Percentiles rank a stretch among this genome's conserved stretches.
phyloP scores from a whole-genome alignment of 352 stramenopile genomes.

The Phytopythium litorale region DNA sequence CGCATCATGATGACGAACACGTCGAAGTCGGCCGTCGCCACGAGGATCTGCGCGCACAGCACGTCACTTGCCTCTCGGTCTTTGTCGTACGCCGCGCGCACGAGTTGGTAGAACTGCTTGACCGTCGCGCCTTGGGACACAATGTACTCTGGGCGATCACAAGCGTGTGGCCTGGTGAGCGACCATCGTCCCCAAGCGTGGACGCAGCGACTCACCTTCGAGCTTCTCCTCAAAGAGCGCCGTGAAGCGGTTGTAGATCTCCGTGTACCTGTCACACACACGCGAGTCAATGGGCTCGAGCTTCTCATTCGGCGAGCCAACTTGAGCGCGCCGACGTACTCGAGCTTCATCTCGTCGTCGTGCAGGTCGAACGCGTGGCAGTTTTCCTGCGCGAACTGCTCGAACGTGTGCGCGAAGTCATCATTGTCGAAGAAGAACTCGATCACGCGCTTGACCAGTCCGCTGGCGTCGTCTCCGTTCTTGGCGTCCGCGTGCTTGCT shows the following conservation, averaged over 20 bases:
- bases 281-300: neutral
- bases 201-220: conserved; percentile 33
- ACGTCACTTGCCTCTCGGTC: conserved; percentile 61
- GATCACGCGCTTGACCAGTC: conserved; percentile 63
- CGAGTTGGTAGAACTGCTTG: conserved; percentile 61
- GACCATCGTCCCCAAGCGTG: neutral
- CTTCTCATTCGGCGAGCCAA: neutral
- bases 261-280: conserved; percentile 46
- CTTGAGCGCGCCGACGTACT: conserved; percentile 23
- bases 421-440: conserved; percentile 81
- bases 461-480: conserved; percentile 24
- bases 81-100: conserved; percentile 48
- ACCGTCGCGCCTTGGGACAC: conserved; percentile 49
- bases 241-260: conserved; percentile 78
- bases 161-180: neutral
- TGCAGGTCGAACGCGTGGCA: conserved; percentile 65
- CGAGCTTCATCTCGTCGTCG: conserved; percentile 77
- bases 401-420: conserved; percentile 67
- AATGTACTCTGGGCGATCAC: conserved; percentile 44
- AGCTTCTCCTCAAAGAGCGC: conserved; percentile 72
- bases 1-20: conserved; percentile 85
- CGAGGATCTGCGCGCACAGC: conserved; percentile 72
- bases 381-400: conserved; percentile 59
- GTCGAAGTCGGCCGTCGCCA: conserved; percentile 74
- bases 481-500: conserved; percentile 18